These are phyloP conservation scores for Candida bentonensis DNA, from an alignment of 805 yeast species.

Conservation along the genomic window DNA sequence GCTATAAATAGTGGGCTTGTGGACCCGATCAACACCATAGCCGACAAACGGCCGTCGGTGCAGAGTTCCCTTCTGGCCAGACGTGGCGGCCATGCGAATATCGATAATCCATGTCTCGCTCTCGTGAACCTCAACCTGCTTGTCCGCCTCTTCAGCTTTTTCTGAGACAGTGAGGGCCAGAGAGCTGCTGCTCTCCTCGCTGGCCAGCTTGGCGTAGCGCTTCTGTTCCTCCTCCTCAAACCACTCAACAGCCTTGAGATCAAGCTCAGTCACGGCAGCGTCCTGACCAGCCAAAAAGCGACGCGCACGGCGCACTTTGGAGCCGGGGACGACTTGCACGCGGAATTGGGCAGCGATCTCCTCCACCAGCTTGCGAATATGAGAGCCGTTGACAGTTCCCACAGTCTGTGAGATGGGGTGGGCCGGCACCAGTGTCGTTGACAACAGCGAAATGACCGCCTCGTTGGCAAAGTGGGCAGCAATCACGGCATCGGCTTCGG, in stretches of 20 bases:
- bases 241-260: slow-evolving; percentile 70
- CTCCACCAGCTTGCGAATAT: slow-evolving; percentile 66
- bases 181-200: slow-evolving; percentile 9
- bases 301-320: slow-evolving; percentile 81
- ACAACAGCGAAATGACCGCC: slow-evolving; percentile 64
- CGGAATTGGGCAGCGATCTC: slow-evolving; percentile 72
- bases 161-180: not conserved
- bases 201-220: slow-evolving; percentile 3
- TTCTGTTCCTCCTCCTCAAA: slow-evolving; percentile 12
- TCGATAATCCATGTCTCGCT: slow-evolving; percentile 87
- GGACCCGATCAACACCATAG: slow-evolving; percentile 13
- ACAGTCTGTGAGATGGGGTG: slow-evolving; percentile 32
- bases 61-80: slow-evolving; percentile 21
- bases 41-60: slow-evolving; percentile 17
- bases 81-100: slow-evolving; percentile 61
- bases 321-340: slow-evolving; percentile 83
- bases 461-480: slow-evolving; percentile 86
- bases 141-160: slow-evolving; percentile 20
- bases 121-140: slow-evolving; percentile 54
- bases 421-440: slow-evolving; percentile 38
- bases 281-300: slow-evolving; percentile 94
- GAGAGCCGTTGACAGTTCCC: slow-evolving; percentile 43
- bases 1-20: slow-evolving; percentile 43
- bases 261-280: slow-evolving; percentile 85
- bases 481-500: slow-evolving; percentile 76